Percentiles rank a stretch among this genome's conserved stretches.
phyloP scores from a whole-genome alignment of 2,329 filamentous ascomycete genomes.

The Aureobasidium sp. region DNA sequence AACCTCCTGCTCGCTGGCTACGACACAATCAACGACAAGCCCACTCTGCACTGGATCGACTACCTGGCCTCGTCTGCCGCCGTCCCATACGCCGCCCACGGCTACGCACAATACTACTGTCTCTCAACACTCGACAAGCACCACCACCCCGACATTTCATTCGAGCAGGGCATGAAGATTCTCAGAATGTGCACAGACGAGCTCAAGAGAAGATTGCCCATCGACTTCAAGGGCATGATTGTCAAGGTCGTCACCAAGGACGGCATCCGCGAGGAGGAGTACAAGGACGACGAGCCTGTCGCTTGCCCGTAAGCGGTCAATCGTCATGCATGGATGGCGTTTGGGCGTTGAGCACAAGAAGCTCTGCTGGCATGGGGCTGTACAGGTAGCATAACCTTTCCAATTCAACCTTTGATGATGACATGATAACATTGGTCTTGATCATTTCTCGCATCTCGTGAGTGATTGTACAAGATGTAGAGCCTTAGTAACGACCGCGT shows the following conservation, averaged over 20 bases:
- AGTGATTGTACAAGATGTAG: background rate
- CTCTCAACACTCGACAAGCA: slow-evolving; percentile 97
- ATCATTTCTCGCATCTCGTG: background rate
- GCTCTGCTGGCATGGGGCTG: slow-evolving; percentile 7
- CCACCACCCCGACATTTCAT: slow-evolving; percentile 86
- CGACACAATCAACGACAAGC: slow-evolving; percentile 84
- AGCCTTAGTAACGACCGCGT: background rate
- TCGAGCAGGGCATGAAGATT: slow-evolving; percentile 85
- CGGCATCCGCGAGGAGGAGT: slow-evolving; percentile 76
- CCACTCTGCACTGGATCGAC: slow-evolving; percentile 92
- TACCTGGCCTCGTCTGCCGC: slow-evolving; percentile 85
- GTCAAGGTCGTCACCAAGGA: slow-evolving; percentile 96
- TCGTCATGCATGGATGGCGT: slow-evolving; percentile 12
- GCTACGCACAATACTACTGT: slow-evolving; percentile 99
- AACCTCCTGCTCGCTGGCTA: slow-evolving; percentile 92
- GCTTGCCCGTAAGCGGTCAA: slow-evolving; percentile 3
- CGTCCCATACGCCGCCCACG: slow-evolving; percentile 91
- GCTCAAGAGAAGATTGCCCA: slow-evolving; percentile 89
- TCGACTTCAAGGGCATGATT: slow-evolving; percentile 89
- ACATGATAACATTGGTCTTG: background rate
- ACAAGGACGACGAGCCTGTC: slow-evolving; percentile 52
- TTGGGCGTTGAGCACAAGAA: slow-evolving; percentile 11
- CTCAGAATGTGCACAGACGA: slow-evolving; percentile 93
- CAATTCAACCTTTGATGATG: slow-evolving; percentile 12
- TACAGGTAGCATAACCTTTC: slow-evolving; percentile 13